Evolutionary conservation across 2,329 filamentous ascomycete species (phyloP).

Genomic region (Diplodia seriata): DNA sequence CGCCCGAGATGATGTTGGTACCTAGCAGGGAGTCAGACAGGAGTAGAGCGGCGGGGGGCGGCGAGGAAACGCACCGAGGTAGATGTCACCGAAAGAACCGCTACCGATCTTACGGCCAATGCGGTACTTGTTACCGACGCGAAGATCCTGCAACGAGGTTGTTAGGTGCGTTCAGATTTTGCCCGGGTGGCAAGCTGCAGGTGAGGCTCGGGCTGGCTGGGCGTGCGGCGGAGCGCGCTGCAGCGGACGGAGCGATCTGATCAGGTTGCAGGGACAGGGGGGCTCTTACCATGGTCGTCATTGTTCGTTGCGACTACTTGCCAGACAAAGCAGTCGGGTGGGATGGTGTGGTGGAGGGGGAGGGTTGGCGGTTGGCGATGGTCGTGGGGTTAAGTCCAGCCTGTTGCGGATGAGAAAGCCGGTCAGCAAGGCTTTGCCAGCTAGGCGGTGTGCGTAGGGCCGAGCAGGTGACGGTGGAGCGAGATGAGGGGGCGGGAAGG

Average conservation of each 20-base stretch:
- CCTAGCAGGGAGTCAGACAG: conserved; percentile 57
- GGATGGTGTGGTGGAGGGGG: conserved; percentile 35
- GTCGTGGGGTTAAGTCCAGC: conserved; percentile 45
- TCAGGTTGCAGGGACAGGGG: conserved; percentile 45
- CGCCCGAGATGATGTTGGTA: conserved; percentile 99
- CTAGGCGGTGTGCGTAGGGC: conserved; percentile 52
- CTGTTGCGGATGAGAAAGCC: conserved; percentile 44
- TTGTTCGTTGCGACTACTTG: conserved; percentile 46
- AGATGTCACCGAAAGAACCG: conserved; percentile 97
- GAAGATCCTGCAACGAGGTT: conserved; percentile 75
- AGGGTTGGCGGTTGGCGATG: conserved; percentile 37
- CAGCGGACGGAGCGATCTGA: conserved; percentile 30
- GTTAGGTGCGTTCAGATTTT: conserved; percentile 26
- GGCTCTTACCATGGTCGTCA: conserved; percentile 68
- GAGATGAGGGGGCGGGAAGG: conserved; percentile 35
- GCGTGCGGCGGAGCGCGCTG: conserved; percentile 1
- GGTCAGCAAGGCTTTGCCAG: conserved; percentile 52
- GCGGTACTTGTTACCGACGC: conserved; percentile 99
- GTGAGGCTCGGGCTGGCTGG: conserved; percentile 32
- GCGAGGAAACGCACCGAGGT: conserved; percentile 67
- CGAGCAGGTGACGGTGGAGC: conserved; percentile 37
- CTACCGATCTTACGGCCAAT: conserved; percentile 99
- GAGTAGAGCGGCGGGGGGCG: background rate
- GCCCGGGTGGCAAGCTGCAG: conserved; percentile 34
- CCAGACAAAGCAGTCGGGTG: conserved; percentile 29